Evolutionary conservation across 2,329 filamentous ascomycete genomes (phyloP), one percentile per base, ranked within the genome.

Genomic region (Bisporella sp.): DNA sequence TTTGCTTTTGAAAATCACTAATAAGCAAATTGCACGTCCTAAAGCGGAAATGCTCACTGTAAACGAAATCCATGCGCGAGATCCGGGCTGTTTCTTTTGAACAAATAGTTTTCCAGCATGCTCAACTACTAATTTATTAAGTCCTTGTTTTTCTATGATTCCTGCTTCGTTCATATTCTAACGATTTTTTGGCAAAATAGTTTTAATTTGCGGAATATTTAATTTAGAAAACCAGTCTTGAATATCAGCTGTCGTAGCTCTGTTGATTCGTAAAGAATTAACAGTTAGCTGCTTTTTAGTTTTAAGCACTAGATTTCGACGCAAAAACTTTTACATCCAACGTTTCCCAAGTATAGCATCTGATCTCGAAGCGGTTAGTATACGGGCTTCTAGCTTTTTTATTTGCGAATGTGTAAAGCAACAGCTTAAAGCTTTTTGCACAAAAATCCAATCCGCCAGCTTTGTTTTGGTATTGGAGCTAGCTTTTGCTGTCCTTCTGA

Each of bases 1-100:
- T 31, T 49, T 52, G 13, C 45, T 37, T 39, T 55, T 55, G 29
- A 43, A 55, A 6, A 52, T 54, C 21, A 52, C 43, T 11, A 54
- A 32, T 41, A 41, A 47, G 41, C 4, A 13, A 12, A 48, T 8
- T 7, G 21, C 13, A 8, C 30, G 8, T 6, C 43, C 30, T 6
- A 13, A 41, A 9, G 37, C 21, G 30, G 11, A 29, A 32, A 48
- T 48, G 13, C 6, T 6, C 29, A 41, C 46, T 13, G 41, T 48
- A 51, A 51, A 41, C n/a, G 31, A 46, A 11, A 37, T 47, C 44
- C 13, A 51, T 13, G 28, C 45, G 12, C 35, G 39, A 46, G 41
- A 46, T 40, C 42, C 32, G 31, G 43, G 44, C 35, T 51, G 49
- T 43, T 47, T 47, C 31, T 31, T 39, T 30, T 51, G 28, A 41